These are phyloP conservation scores for Heliosperma pusillum DNA, from an alignment of 148 eudicot genomes.

Conservation along the genomic window DNA sequence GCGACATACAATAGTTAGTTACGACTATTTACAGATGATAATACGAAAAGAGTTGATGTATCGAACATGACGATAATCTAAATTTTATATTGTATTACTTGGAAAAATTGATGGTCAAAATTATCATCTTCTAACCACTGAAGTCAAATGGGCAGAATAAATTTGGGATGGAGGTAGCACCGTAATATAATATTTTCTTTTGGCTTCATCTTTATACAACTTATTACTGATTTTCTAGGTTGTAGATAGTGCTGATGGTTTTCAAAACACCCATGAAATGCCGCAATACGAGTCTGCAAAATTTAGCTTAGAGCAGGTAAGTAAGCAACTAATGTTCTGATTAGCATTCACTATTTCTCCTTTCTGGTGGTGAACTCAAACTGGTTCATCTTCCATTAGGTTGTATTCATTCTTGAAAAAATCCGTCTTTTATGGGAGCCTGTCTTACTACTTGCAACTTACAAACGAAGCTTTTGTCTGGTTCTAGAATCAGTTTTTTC, in stretches of 20 bases:
- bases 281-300: constrained; percentile 77
- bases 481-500: constrained; percentile 68
- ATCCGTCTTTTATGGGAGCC: constrained; percentile 93
- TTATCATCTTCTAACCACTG: too few species aligned
- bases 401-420: constrained; percentile 86
- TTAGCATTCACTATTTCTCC: not conserved
- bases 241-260: constrained; percentile 92
- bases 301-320: constrained; percentile 85
- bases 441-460: constrained; percentile 63
- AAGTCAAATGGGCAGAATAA: too few species aligned
- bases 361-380: constrained; percentile 4
- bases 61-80: not conserved
- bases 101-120: not conserved
- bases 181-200: not conserved
- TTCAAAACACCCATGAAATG: constrained; percentile 88
- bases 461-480: constrained; percentile 70
- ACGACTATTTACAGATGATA: not conserved
- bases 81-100: not conserved
- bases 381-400: constrained; percentile 36
- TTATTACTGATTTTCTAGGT: constrained; percentile 44
- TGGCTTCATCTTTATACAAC: not conserved
- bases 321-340: not conserved
- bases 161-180: not conserved
- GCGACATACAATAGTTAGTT: not conserved
- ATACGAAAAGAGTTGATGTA: not conserved